Evolutionary conservation across 2,329 filamentous ascomycete species (phyloP).

Genomic region (Rutstroemia sp.): DNA sequence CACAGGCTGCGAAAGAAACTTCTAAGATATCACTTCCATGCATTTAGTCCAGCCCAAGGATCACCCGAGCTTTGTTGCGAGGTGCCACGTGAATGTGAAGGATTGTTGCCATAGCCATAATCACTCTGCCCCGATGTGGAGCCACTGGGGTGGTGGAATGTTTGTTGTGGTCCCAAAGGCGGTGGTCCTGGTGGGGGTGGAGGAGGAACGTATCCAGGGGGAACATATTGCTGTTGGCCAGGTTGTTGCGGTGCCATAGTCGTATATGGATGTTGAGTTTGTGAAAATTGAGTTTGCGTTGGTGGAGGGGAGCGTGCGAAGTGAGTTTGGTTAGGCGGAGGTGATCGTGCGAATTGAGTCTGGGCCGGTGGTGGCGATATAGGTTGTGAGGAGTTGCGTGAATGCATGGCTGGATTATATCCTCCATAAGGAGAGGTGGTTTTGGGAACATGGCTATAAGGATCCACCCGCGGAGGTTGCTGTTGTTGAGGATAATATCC

Average conservation of each 20-base stretch:
- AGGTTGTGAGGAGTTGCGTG: constrained; percentile 25
- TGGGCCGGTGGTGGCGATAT: constrained; percentile 42
- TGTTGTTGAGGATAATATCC: constrained; percentile 23
- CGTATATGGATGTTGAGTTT: constrained; percentile 21
- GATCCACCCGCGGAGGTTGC: constrained; percentile 2
- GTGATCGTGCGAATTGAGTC: constrained; percentile 38
- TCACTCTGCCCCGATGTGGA: constrained; percentile 45
- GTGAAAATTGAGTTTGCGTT: constrained; percentile 39
- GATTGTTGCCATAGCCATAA: constrained; percentile 40
- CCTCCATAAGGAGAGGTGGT: constrained; percentile 38
- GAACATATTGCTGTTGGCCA: constrained; percentile 40
- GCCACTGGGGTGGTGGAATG: constrained; percentile 36
- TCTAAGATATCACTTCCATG: constrained; percentile 19
- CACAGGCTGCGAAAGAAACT: background rate
- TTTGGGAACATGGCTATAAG: constrained; percentile 32
- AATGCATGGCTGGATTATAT: constrained; percentile 34
- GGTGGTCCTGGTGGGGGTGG: constrained; percentile 60
- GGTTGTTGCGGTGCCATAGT: constrained; percentile 31
- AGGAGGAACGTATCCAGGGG: constrained; percentile 58
- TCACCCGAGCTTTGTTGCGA: constrained; percentile 37
- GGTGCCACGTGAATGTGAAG: constrained; percentile 26
- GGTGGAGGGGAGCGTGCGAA: constrained; percentile 39
- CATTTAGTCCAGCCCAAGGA: constrained; percentile 59
- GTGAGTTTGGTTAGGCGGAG: constrained; percentile 54
- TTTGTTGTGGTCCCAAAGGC: constrained; percentile 41